Evolutionary conservation across 2,329 filamentous ascomycete genomes (phyloP).

Genomic region (Penicillium sp.): DNA sequence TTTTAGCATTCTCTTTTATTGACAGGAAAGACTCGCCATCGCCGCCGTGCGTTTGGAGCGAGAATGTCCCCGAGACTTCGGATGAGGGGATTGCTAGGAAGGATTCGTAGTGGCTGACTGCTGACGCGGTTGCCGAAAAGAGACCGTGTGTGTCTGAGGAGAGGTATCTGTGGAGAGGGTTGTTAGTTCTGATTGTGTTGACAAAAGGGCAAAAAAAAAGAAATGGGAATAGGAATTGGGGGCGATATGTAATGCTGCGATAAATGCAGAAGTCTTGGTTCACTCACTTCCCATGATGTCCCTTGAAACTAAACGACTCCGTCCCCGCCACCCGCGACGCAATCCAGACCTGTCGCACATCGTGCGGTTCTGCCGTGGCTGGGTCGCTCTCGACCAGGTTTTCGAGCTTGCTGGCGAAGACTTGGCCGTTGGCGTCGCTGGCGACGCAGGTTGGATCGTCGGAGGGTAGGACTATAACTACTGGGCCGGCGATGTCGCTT

Average conservation of each 20-base stretch:
- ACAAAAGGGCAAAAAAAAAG: not conserved
- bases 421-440: conserved; percentile 79
- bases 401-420: conserved; percentile 78
- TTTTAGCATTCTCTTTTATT: conserved; percentile 53
- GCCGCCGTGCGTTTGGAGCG: conserved; percentile 61
- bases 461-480: conserved; percentile 78
- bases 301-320: conserved; percentile 80
- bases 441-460: conserved; percentile 71
- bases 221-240: not conserved
- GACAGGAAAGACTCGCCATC: conserved; percentile 68
- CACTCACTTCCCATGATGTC: conserved; percentile 74
- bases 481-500: conserved; percentile 73
- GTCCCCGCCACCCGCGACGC: conserved; percentile 79
- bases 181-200: not conserved
- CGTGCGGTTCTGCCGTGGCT: conserved; percentile 86
- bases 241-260: not conserved
- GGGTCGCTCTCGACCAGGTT: conserved; percentile 84
- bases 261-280: not conserved
- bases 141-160: conserved; percentile 80
- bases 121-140: conserved; percentile 72
- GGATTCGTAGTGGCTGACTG: conserved; percentile 78
- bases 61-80: conserved; percentile 68
- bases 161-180: conserved; percentile 63
- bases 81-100: conserved; percentile 64
- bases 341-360: conserved; percentile 94